These are phyloP conservation scores for Aspergillus sojae DNA, from an alignment of 2,329 filamentous ascomycete genomes.

Conservation along the genomic window DNA sequence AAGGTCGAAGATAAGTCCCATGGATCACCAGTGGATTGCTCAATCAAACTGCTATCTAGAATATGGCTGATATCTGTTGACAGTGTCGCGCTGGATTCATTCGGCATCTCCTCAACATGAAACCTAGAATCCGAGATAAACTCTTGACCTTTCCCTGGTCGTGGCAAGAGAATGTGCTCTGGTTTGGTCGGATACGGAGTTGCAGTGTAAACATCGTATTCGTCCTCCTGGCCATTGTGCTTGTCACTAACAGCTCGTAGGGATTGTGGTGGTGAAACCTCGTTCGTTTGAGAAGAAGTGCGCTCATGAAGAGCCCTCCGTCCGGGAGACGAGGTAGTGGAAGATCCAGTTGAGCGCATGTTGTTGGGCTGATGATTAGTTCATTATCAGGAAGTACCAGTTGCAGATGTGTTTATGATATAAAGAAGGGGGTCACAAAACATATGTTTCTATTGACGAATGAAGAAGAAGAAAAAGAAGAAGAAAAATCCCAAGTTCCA, in stretches of 20 bases:
- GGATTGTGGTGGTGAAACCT: constrained; percentile 40
- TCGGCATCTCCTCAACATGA: constrained; percentile 34
- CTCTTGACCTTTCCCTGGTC: constrained; percentile 41
- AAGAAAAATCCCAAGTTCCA: constrained; percentile 10
- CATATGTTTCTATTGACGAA: constrained; percentile 6
- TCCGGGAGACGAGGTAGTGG: constrained; percentile 36
- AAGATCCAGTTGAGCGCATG: constrained; percentile 37
- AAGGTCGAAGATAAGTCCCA: constrained; percentile 43
- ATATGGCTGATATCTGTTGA: constrained; percentile 32
- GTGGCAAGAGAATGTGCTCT: constrained; percentile 48
- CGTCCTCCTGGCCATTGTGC: constrained; percentile 33
- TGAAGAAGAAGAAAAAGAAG: constrained; percentile 2
- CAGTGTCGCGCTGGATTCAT: constrained; percentile 31
- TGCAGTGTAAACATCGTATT: constrained; percentile 42
- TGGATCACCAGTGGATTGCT: constrained; percentile 30
- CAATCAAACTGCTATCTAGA: constrained; percentile 29
- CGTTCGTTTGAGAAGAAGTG: constrained; percentile 49
- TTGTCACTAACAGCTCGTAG: constrained; percentile 40
- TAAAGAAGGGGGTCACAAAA: constrained; percentile 8
- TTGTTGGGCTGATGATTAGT: constrained; percentile 30
- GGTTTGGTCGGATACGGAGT: constrained; percentile 53
- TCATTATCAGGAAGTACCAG: constrained; percentile 30
- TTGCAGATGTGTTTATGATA: constrained; percentile 9
- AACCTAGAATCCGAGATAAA: constrained; percentile 35
- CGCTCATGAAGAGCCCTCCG: constrained; percentile 51